Conservation (phyloP, 164 flowering plant genomes). For the Protea cynaroides region DNA sequence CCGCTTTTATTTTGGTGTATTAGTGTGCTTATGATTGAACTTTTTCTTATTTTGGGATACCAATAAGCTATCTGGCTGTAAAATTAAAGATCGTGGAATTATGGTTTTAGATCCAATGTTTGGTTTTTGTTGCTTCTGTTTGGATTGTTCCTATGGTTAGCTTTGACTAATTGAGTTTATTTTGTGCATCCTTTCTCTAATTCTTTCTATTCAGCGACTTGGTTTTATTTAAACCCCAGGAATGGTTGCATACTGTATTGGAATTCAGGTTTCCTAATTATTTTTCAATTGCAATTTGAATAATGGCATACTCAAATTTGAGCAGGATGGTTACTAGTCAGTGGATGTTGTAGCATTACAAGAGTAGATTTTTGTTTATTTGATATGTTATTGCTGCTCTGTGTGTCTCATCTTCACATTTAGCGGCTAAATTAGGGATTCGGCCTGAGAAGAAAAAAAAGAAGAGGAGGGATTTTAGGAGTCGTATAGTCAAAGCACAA, state of each 20-base stretch:
- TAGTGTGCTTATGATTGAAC: neutral
- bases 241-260: neutral
- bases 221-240: neutral
- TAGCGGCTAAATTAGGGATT: too few species aligned
- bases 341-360: too few species aligned
- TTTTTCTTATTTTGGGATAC: neutral
- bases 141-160: neutral
- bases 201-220: too few species aligned
- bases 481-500: too few species aligned
- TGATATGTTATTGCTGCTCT: too few species aligned
- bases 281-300: neutral
- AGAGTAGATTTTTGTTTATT: too few species aligned
- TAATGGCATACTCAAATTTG: too few species aligned
- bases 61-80: neutral
- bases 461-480: too few species aligned
- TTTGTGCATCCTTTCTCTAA: neutral
- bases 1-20: neutral
- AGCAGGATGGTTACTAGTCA: too few species aligned
- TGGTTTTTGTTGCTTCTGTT: neutral
- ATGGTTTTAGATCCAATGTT: conserved; percentile 1
- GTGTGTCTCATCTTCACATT: too few species aligned
- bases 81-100: neutral
- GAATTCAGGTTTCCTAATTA: neutral
- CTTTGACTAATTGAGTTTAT: neutral
- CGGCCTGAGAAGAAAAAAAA: too few species aligned